phyloP scores from a whole-genome alignment of 2,329 filamentous ascomycete genomes.

The Cercospora berteroae region DNA sequence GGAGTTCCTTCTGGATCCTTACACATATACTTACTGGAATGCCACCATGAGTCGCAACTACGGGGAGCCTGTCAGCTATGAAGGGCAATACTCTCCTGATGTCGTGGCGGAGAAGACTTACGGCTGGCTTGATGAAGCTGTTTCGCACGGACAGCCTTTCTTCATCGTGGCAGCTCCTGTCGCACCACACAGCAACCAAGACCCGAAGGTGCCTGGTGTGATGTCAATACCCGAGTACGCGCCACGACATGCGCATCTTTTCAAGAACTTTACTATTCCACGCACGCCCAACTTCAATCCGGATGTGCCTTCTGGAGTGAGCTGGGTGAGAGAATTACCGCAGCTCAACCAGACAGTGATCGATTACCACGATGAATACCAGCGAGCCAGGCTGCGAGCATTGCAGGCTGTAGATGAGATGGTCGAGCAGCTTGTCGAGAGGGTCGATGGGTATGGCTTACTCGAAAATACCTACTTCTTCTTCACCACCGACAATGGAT shows the following conservation, averaged over 20 bases:
- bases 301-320: constrained; percentile 43
- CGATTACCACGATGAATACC: constrained; percentile 54
- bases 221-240: constrained; percentile 27
- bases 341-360: constrained; percentile 48
- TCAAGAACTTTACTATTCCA: constrained; percentile 59
- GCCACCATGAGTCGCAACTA: constrained; percentile 35
- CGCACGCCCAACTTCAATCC: constrained; percentile 67
- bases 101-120: constrained; percentile 60
- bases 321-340: constrained; percentile 48
- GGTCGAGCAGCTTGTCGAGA: constrained; percentile 47
- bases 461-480: constrained; percentile 50
- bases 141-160: constrained; percentile 28
- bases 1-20: constrained; percentile 57
- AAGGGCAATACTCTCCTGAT: constrained; percentile 58
- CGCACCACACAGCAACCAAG: constrained; percentile 33
- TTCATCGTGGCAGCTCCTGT: constrained; percentile 36
- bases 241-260: constrained; percentile 59
- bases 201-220: constrained; percentile 11
- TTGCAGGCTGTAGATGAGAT: constrained; percentile 57
- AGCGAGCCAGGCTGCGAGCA: constrained; percentile 50
- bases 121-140: constrained; percentile 53
- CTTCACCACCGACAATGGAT: constrained; percentile 44
- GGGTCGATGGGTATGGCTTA: constrained; percentile 44
- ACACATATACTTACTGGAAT: constrained; percentile 67
- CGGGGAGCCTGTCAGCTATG: constrained; percentile 56